Conservation (phyloP, 2,329 filamentous ascomycete species). For the Decorospora gaudefroyi region DNA sequence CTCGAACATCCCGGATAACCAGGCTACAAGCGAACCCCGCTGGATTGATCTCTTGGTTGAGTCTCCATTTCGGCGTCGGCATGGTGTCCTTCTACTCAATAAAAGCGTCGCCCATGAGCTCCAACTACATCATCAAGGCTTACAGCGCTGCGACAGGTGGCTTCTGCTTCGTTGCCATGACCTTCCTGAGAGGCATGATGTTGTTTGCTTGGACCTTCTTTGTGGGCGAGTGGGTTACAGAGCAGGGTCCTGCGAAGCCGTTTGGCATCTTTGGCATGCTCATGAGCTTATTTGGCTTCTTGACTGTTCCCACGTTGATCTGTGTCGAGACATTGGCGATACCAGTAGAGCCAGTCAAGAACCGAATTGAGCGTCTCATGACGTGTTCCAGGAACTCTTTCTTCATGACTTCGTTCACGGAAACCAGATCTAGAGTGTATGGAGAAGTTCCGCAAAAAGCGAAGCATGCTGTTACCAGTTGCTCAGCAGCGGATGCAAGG, state of each 20-base stretch:
- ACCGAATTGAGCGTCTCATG: constrained; percentile 46
- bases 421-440: constrained; percentile 65
- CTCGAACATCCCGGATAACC: no score
- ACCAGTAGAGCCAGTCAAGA: constrained; percentile 24
- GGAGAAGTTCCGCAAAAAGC: constrained; percentile 61
- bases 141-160: constrained; percentile 55
- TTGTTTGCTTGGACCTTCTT: constrained; percentile 62
- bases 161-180: constrained; percentile 61
- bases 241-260: constrained; percentile 52
- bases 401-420: constrained; percentile 67
- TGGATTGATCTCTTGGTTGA: no score
- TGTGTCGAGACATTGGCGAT: constrained; percentile 27
- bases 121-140: constrained; percentile 57
- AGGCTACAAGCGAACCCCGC: no score
- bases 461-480: constrained; percentile 60
- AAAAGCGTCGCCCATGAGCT: constrained; percentile 51
- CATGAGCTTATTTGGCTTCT: constrained; percentile 54
- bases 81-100: constrained; percentile 51
- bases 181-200: constrained; percentile 55
- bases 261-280: constrained; percentile 61
- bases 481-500: constrained; percentile 57
- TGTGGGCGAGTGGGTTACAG: constrained; percentile 54
- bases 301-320: constrained; percentile 47
- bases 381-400: constrained; percentile 59
- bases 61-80: constrained; percentile 47